These are phyloP conservation scores for Auricularia cornea DNA, from an alignment of 768 basidiomycete genomes.

Conservation along the genomic window DNA sequence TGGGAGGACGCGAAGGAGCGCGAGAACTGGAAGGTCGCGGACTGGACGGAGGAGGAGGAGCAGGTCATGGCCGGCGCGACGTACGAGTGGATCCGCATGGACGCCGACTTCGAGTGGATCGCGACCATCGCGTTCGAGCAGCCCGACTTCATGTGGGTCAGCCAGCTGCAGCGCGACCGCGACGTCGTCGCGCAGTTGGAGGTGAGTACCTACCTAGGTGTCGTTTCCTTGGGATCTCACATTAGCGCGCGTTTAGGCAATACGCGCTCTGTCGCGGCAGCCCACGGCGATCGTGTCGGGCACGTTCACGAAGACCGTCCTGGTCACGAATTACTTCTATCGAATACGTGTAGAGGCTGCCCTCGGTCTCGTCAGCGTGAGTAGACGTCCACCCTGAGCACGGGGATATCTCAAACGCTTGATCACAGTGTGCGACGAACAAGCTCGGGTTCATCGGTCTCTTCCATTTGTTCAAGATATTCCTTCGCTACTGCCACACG, in stretches of 20 bases:
- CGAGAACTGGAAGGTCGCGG: constrained; percentile 92
- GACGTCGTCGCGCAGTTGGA: constrained; percentile 97
- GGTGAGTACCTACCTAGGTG: constrained; percentile 39
- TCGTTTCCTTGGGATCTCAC: background rate
- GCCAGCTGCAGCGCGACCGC: constrained; percentile 87
- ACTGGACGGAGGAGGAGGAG: constrained; percentile 97
- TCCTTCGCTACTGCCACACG: constrained; percentile 83
- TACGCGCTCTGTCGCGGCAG: constrained; percentile 73
- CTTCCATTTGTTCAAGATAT: constrained; percentile 94
- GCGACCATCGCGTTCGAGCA: constrained; percentile 88
- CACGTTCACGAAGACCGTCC: constrained; percentile 84
- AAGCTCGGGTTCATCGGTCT: constrained; percentile 81
- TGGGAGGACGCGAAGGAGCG: constrained; percentile 95
- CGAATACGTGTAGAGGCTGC: constrained; percentile 95
- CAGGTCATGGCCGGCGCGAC: constrained; percentile 89
- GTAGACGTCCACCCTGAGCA: constrained; percentile 21
- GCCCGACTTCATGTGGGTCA: constrained; percentile 98
- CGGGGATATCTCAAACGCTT: constrained; percentile 8
- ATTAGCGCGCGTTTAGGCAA: constrained; percentile 53
- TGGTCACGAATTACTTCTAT: constrained; percentile 94
- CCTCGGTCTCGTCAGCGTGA: constrained; percentile 68
- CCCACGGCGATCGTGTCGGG: constrained; percentile 82
- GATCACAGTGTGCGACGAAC: constrained; percentile 67
- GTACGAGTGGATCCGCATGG: constrained; percentile 99
- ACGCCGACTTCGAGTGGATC: constrained; percentile 99